phyloP scores from a whole-genome alignment of 1,284 basidiomycete species.

The Leccinum fallax region DNA sequence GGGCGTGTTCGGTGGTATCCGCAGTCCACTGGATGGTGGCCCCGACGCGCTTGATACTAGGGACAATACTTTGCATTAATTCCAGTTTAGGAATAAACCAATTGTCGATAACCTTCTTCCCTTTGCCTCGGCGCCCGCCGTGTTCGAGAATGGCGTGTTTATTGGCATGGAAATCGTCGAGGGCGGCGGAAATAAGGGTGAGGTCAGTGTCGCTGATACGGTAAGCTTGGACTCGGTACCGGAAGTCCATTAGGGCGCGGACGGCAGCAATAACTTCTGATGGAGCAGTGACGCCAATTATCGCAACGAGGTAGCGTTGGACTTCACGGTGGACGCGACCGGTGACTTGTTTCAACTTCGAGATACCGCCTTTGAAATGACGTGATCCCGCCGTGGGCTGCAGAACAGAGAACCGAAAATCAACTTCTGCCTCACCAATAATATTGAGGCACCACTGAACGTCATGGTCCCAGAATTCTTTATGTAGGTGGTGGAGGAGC shows the following conservation, averaged over 20 bases:
- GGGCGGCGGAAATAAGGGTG: neutral
- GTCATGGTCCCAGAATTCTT: neutral
- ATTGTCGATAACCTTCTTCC: neutral
- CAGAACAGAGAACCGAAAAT: neutral
- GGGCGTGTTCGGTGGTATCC: neutral
- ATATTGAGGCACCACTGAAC: neutral
- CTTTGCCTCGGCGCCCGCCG: neutral
- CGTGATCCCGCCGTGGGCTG: neutral
- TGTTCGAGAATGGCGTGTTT: neutral
- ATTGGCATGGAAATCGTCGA: neutral
- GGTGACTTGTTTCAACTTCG: neutral
- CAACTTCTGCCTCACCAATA: neutral
- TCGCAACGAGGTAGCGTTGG: no score
- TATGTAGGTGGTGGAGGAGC: neutral
- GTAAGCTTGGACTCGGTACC: neutral
- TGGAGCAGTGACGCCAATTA: neutral
- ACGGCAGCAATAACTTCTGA: neutral
- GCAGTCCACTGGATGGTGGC: neutral
- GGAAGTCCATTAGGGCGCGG: neutral
- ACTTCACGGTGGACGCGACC: no score
- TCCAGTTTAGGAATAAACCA: neutral
- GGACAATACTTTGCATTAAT: neutral
- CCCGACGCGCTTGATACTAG: neutral
- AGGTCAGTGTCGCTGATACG: neutral
- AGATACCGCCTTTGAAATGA: neutral